Conservation (phyloP, 345 rosid genomes). For the Rhodamnia rubescens region DNA sequence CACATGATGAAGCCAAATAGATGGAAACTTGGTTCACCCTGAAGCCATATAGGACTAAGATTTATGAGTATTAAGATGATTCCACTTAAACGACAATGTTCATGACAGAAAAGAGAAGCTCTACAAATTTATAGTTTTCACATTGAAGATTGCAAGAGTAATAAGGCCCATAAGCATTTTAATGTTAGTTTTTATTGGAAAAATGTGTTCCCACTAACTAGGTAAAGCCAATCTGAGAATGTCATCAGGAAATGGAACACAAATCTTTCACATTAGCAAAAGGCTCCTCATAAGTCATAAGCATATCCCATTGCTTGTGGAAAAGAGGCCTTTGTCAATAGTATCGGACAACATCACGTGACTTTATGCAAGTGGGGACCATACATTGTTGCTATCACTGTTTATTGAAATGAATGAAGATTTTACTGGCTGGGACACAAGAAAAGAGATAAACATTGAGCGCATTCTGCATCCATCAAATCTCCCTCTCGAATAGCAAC, state of each 20-base stretch:
- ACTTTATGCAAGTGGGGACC: background rate
- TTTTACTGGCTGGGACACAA: background rate
- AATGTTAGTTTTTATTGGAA: background rate
- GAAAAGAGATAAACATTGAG: background rate
- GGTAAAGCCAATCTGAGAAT: background rate
- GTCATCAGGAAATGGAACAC: background rate
- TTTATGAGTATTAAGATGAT: background rate
- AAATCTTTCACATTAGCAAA: background rate
- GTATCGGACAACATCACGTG: background rate
- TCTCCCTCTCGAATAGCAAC: background rate
- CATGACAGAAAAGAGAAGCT: background rate
- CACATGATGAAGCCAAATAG: constrained; percentile 95
- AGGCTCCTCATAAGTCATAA: background rate
- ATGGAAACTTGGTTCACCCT: constrained; percentile 99
- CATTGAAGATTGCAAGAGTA: background rate
- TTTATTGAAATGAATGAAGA: background rate
- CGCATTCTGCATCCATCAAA: background rate
- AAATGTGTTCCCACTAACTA: background rate
- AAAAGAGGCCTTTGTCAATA: background rate
- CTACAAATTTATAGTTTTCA: background rate
- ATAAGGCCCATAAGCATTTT: background rate
- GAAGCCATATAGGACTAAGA: constrained; percentile 1
- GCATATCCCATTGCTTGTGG: background rate
- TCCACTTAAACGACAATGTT: background rate
- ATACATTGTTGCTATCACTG: background rate